Conservation (phyloP, 371 early-diverging fungal genomes). For the Dinochytrium kinnereticum region DNA sequence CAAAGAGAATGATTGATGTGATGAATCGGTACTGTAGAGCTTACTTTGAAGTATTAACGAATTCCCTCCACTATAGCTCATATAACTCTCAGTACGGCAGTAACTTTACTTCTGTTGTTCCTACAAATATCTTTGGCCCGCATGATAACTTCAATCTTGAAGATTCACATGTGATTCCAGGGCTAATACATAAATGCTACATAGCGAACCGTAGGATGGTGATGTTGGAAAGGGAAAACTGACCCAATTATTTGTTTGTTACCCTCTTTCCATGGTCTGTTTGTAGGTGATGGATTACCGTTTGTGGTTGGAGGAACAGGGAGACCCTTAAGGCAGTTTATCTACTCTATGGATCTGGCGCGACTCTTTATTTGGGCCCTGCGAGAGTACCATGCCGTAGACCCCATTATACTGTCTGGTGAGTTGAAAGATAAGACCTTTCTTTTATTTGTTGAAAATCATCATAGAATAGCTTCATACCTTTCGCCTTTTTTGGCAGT, state of each 20-base stretch:
- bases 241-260: too few species aligned
- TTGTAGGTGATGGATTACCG: constrained; percentile 53
- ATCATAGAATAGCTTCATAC: neutral
- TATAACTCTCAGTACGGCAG: constrained; percentile 84
- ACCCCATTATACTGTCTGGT: constrained; percentile 86
- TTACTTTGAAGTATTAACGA: too few species aligned
- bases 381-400: constrained; percentile 78
- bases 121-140: constrained; percentile 88
- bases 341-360: constrained; percentile 84
- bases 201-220: constrained; percentile 63
- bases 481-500: neutral
- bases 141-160: constrained; percentile 84
- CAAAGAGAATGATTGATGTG: constrained; percentile 88
- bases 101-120: constrained; percentile 83
- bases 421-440: constrained; percentile 20
- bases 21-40: constrained; percentile 84
- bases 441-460: neutral
- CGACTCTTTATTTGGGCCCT: constrained; percentile 83
- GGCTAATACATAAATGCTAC: constrained; percentile 85
- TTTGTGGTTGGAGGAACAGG: constrained; percentile 82
- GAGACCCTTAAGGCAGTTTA: constrained; percentile 86
- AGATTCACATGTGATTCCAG: constrained; percentile 86
- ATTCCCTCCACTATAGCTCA: constrained; percentile 52
- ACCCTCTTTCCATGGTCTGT: too few species aligned
- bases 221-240: too few species aligned